These are phyloP conservation scores for Cyclotella kingstonii DNA, from an alignment of 108 stramenopile genomes.

Conservation along the genomic window DNA sequence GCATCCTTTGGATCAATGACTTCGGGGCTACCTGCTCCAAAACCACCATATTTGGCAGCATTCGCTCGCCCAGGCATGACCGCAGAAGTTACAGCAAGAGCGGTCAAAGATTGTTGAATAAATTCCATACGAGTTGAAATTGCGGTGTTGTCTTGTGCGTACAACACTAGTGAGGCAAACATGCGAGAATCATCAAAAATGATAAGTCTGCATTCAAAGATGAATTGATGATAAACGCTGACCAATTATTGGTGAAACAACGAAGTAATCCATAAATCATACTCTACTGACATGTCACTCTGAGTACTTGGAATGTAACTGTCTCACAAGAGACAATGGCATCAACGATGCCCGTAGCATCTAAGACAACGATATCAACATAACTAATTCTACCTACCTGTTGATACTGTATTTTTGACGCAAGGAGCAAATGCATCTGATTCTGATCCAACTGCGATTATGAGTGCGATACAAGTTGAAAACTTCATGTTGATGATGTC, in stretches of 20 bases:
- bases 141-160: slow-evolving; percentile 23
- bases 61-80: slow-evolving; percentile 60
- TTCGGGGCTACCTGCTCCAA: slow-evolving; percentile 69
- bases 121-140: slow-evolving; percentile 54
- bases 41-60: slow-evolving; percentile 79
- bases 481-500: slow-evolving; percentile 23
- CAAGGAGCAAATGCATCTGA: slow-evolving; percentile 31
- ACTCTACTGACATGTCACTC: too few relatives aligned
- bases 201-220: too few relatives aligned
- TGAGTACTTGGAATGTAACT: too few relatives aligned
- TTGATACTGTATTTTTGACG: slow-evolving; percentile 7
- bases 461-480: slow-evolving; percentile 15
- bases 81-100: slow-evolving; percentile 32
- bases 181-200: too few relatives aligned
- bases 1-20: slow-evolving; percentile 79
- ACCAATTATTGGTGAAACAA: too few relatives aligned
- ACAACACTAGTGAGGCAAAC: not conserved
- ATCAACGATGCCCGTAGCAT: too few relatives aligned
- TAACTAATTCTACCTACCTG: slow-evolving; percentile 18
- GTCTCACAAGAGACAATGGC: too few relatives aligned
- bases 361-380: too few relatives aligned
- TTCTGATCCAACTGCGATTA: slow-evolving; percentile 11
- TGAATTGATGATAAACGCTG: too few relatives aligned
- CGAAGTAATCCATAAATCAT: too few relatives aligned
- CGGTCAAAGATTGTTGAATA: slow-evolving; percentile 50